phyloP scores from a whole-genome alignment of 768 basidiomycete genomes.

The Suillus tomentosus region DNA sequence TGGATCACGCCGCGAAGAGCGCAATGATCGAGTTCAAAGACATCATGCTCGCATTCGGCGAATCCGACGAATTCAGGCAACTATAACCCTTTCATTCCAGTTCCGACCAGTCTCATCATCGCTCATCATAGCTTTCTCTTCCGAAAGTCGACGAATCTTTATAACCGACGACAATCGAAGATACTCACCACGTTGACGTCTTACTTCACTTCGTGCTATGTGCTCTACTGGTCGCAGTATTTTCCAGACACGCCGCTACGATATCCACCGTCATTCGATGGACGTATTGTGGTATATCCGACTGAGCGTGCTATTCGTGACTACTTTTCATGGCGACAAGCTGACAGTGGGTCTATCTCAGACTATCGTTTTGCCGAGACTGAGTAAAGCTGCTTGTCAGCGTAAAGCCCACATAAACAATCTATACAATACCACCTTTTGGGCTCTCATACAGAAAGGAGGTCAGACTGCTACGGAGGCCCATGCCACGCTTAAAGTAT shows the following conservation, averaged over 20 bases:
- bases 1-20: slow-evolving; percentile 86
- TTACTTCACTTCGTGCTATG: slow-evolving; percentile 88
- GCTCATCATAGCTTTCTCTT: slow-evolving; percentile 74
- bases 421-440: slow-evolving; percentile 93
- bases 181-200: slow-evolving; percentile 83
- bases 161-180: slow-evolving; percentile 86
- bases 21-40: slow-evolving; percentile 85
- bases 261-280: slow-evolving; percentile 94
- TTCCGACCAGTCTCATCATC: not conserved
- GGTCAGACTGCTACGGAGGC: slow-evolving; percentile 79
- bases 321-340: slow-evolving; percentile 96
- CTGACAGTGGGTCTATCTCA: slow-evolving; percentile 70
- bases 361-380: not conserved
- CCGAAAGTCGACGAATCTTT: slow-evolving; percentile 69
- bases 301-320: slow-evolving; percentile 71
- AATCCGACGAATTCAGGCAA: slow-evolving; percentile 97
- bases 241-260: slow-evolving; percentile 71
- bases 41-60: slow-evolving; percentile 86
- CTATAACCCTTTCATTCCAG: slow-evolving; percentile 14
- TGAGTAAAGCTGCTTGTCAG: slow-evolving; percentile 22
- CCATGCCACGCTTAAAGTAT: slow-evolving; percentile 74
- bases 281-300: slow-evolving; percentile 84
- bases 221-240: slow-evolving; percentile 81
- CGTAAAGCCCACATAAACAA: slow-evolving; percentile 93
- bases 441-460: slow-evolving; percentile 89